Percentiles rank a stretch among this genome's conserved stretches.
Conservation (phyloP, 805 yeast genomes). For the Priceomyces fermenticarens region DNA sequence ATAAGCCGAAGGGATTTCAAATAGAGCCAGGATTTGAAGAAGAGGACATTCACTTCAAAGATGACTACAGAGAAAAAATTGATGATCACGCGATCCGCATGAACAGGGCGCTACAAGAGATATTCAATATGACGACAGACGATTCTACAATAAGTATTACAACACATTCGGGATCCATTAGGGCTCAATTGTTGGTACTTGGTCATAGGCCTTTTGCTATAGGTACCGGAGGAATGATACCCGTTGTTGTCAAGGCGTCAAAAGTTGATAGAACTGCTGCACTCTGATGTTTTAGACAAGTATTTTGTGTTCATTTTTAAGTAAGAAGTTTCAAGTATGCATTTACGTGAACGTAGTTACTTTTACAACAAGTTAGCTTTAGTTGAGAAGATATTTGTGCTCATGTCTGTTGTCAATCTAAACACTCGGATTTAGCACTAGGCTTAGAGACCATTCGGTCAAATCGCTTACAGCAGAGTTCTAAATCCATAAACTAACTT, state of each 20-base stretch:
- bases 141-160: conserved; percentile 41
- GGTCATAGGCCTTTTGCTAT: conserved; percentile 48
- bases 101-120: conserved; percentile 34
- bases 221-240: conserved; percentile 56
- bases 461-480: too few relatives aligned
- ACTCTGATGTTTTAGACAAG: neutral
- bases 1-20: conserved; percentile 31
- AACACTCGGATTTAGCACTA: too few relatives aligned
- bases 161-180: conserved; percentile 49
- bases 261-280: conserved; percentile 7
- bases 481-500: too few relatives aligned
- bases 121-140: conserved; percentile 19
- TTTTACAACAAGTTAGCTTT: too few relatives aligned
- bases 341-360: too few relatives aligned
- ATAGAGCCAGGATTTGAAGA: conserved; percentile 47
- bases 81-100: conserved; percentile 38
- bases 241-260: conserved; percentile 48
- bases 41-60: conserved; percentile 42
- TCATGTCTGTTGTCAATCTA: too few relatives aligned
- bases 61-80: conserved; percentile 37
- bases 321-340: too few relatives aligned
- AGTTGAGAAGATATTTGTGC: too few relatives aligned
- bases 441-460: too few relatives aligned
- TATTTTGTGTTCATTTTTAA: too few relatives aligned
- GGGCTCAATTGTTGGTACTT: conserved; percentile 45